Evolutionary conservation across 1,284 basidiomycete genomes (phyloP), one percentile per base, ranked within the genome.

Genomic region (Austropuccinia psidii): DNA sequence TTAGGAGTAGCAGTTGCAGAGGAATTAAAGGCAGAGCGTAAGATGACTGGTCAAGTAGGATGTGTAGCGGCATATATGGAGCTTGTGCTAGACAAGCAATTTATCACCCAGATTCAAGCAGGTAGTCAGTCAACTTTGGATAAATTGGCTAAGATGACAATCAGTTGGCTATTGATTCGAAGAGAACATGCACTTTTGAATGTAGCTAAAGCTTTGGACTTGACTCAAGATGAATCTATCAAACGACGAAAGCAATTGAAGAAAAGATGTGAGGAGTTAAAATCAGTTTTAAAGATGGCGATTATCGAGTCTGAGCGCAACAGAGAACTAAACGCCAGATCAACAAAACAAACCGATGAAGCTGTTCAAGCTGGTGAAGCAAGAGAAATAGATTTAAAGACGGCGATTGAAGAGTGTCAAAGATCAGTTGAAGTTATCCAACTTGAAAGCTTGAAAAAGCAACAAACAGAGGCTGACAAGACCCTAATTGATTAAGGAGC

Each of bases 81-180:
- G 35, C 21, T 70, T 19, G 54, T 70, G 13, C 43, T 70, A 8
- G 27, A 19, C 19, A 49, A 49, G 45, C 4, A 13, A 11, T 19
- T 19, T n/a, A 55, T 15, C 4, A 24, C 27, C 8, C 5, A 3
- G 19, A 55, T 19, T 8, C 21, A 31, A 27, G 6, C 19, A 52
- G 45, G 45, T 1, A 49, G 8, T 39, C 66, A 52, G 11, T 49
- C 37, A 4, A 72, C 68, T 4, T 33, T 72, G 33, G 68, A 72
- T 33, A 50, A 61, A 43, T 31, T 72, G 9, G 68, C 68, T n/a
- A 62, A 41, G 43, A 61, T 62, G 45, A 72, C 68, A 21, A 72
- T 72, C 24, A 31, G 54, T 31, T 72, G 68, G 68, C 37, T 72
- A 27, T 24, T 45, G 24, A 72, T 72, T 27, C 58, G 68, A 37